Evolutionary conservation across 345 rosid genomes (phyloP).

Genomic region (Cochlearia excelsa): DNA sequence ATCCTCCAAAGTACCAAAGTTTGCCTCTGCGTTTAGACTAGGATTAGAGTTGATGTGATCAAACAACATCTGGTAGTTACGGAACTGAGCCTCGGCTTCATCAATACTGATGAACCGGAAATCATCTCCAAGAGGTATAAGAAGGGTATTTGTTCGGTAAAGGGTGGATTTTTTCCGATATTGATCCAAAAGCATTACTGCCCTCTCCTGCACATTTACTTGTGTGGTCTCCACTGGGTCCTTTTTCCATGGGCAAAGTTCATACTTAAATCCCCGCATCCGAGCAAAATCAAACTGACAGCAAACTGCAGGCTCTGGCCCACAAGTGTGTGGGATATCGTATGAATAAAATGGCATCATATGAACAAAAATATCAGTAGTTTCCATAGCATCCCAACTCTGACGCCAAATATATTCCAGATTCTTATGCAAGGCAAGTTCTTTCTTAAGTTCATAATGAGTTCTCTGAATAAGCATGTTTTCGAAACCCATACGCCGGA

Average conservation of each 20-base stretch:
- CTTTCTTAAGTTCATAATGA: slow-evolving; percentile 98
- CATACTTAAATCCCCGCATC: slow-evolving; percentile 56
- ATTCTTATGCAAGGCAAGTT: slow-evolving; percentile 80
- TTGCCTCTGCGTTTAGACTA: slow-evolving; percentile 76
- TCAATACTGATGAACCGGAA: slow-evolving; percentile 74
- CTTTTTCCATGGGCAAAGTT: slow-evolving; percentile 77
- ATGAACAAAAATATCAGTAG: slow-evolving; percentile 92
- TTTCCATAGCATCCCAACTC: slow-evolving; percentile 90
- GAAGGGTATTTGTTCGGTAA: slow-evolving; percentile 83
- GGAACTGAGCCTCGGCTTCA: slow-evolving; percentile 95
- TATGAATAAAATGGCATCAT: slow-evolving; percentile 99
- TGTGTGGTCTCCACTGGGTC: slow-evolving; percentile 73
- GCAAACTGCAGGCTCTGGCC: slow-evolving; percentile 98
- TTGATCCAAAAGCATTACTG: slow-evolving; percentile 76
- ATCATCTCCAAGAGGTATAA: slow-evolving; percentile 98
- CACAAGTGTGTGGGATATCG: slow-evolving; percentile 97
- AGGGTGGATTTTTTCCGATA: slow-evolving; percentile 88
- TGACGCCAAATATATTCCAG: slow-evolving; percentile 96
- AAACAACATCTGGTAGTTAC: slow-evolving; percentile 82
- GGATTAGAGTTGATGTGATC: slow-evolving; percentile 90
- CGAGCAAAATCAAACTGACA: slow-evolving; percentile 98
- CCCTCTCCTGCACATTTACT: slow-evolving; percentile 90
- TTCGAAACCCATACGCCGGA: slow-evolving; percentile 97
- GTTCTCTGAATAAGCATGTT: slow-evolving; percentile 99
- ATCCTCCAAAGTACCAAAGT: slow-evolving; percentile 90